phyloP scores from a whole-genome alignment of 345 rosid species.

The Linum usitatissimum region DNA sequence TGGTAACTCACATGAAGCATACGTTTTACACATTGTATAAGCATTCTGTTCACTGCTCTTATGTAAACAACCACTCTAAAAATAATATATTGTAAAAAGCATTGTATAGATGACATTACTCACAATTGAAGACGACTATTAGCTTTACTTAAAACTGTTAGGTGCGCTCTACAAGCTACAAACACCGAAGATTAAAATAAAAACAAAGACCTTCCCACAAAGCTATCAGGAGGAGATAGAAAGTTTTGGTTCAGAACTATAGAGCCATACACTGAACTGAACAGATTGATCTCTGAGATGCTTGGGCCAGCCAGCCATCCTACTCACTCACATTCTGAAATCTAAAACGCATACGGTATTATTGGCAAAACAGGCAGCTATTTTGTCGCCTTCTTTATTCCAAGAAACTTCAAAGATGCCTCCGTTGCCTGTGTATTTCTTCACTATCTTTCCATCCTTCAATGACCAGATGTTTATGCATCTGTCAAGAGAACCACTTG shows the following conservation, averaged over 20 bases:
- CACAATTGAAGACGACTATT: not conserved
- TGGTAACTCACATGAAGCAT: not conserved
- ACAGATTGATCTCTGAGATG: no score
- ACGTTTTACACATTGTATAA: not conserved
- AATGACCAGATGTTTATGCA: conserved; percentile 89
- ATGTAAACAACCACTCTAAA: no score
- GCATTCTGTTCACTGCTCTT: no score
- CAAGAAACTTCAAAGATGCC: conserved; percentile 95
- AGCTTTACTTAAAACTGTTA: not conserved
- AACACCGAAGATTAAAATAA: no score
- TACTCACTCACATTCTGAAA: conserved; percentile 54
- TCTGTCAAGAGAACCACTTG: conserved; percentile 86
- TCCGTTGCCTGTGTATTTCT: conserved; percentile 83
- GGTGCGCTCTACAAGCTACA: not conserved
- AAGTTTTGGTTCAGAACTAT: no score
- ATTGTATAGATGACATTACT: not conserved
- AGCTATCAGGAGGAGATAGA: no score
- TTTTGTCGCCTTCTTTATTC: conserved; percentile 93
- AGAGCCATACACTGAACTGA: no score
- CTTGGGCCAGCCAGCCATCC: not conserved
- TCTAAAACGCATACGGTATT: conserved; percentile 78
- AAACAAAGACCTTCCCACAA: no score
- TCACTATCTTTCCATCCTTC: conserved; percentile 80
- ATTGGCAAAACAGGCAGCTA: conserved; percentile 92
- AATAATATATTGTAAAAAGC: not conserved